phyloP scores from a whole-genome alignment of 179 eudicot species.

The Nepenthes alata region DNA sequence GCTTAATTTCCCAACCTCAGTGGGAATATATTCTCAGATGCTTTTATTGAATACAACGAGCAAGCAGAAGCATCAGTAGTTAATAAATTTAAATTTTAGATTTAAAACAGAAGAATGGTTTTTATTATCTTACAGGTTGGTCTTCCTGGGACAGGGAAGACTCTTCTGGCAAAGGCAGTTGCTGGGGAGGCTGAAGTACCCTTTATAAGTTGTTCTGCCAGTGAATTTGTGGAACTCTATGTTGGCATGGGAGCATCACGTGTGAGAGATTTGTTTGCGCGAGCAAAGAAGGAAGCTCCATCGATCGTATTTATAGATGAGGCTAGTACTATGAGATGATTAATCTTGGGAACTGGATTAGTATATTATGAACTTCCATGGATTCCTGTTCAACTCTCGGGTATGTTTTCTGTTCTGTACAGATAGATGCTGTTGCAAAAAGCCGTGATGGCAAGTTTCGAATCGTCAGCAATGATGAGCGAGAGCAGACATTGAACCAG shows the following conservation, averaged over 20 bases:
- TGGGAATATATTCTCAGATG: too few relatives aligned
- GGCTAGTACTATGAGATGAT: slow-evolving; percentile 27
- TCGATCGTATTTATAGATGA: slow-evolving; percentile 92
- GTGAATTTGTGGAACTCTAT: slow-evolving; percentile 93
- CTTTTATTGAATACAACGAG: too few relatives aligned
- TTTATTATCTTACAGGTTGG: slow-evolving; percentile 64
- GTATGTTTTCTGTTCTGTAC: slow-evolving; percentile 14
- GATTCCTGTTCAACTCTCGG: slow-evolving; percentile 1
- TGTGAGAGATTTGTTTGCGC: slow-evolving; percentile 89
- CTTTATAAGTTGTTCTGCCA: slow-evolving; percentile 89
- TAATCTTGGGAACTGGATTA: neutral
- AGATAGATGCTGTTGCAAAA: slow-evolving; percentile 98
- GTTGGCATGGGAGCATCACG: slow-evolving; percentile 99
- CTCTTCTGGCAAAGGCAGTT: slow-evolving; percentile 95
- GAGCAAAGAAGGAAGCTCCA: slow-evolving; percentile 95
- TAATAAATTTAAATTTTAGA: too few relatives aligned
- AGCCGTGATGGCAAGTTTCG: slow-evolving; percentile 91
- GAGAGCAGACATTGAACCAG: slow-evolving; percentile 94
- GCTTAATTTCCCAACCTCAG: too few relatives aligned
- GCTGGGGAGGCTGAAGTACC: slow-evolving; percentile 99
- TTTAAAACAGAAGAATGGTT: slow-evolving; percentile 8
- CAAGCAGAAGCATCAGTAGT: too few relatives aligned
- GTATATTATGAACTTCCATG: neutral
- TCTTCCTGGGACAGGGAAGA: slow-evolving; percentile 98
- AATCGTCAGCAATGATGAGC: slow-evolving; percentile 87